These are phyloP conservation scores for Lecanicillium sp. DNA, from an alignment of 2,329 filamentous ascomycete species.

Conservation along the genomic window DNA sequence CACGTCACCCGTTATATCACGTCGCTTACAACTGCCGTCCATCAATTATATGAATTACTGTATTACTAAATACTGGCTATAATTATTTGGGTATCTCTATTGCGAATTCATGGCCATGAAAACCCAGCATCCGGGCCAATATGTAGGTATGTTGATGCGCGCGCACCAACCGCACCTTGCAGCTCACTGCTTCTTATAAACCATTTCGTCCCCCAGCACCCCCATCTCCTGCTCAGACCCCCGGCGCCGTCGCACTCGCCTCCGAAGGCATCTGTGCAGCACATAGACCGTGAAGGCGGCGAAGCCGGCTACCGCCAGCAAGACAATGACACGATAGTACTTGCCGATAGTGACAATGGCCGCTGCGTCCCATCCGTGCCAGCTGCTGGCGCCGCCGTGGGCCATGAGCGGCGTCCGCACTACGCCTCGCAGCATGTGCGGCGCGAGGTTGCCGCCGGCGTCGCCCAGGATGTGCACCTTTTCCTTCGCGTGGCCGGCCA, in stretches of 20 bases:
- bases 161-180: not conserved
- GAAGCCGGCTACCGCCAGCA: not conserved
- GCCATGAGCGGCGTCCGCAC: slow-evolving; percentile 20
- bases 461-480: slow-evolving; percentile 1
- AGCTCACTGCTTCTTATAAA: not conserved
- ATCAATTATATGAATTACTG: too few relatives aligned
- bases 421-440: slow-evolving; percentile 22
- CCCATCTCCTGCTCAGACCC: not conserved
- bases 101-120: too few relatives aligned
- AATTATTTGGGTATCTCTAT: too few relatives aligned
- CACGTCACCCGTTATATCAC: too few relatives aligned
- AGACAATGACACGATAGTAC: slow-evolving; percentile 16
- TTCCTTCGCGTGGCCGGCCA: slow-evolving; percentile 5
- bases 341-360: slow-evolving; percentile 19
- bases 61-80: too few relatives aligned
- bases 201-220: not conserved
- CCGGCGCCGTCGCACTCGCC: not conserved
- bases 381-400: slow-evolving; percentile 22
- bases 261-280: not conserved
- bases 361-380: slow-evolving; percentile 22
- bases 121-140: too few relatives aligned
- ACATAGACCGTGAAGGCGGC: not conserved
- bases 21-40: too few relatives aligned
- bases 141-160: too few relatives aligned
- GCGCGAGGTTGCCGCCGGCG: slow-evolving; percentile 18